Evolutionary conservation across 768 basidiomycete species (phyloP).

Genomic region (Boletus subparvulus): DNA sequence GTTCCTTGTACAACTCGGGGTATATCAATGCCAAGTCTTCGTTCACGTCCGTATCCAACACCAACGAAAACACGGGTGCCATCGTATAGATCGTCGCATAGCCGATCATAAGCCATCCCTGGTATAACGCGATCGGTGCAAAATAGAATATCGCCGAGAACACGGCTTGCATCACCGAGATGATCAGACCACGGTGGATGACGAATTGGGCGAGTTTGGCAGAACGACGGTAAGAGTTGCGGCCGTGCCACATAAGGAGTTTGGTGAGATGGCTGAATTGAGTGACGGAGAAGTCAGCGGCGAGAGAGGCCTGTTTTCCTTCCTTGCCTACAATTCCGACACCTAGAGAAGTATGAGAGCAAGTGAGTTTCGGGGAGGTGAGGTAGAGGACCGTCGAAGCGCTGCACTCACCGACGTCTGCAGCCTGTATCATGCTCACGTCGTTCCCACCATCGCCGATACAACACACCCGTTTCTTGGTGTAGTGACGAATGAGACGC

Average conservation of each 20-base stretch:
- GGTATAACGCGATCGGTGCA: conserved; percentile 95
- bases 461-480: conserved; percentile 95
- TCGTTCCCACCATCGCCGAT: conserved; percentile 99
- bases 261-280: conserved; percentile 97
- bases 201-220: conserved; percentile 98
- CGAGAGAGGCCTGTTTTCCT: conserved; percentile 98
- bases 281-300: conserved; percentile 96
- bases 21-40: conserved; percentile 94
- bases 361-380: not conserved
- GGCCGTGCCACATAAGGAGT: conserved; percentile 96
- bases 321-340: conserved; percentile 99
- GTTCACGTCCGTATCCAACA: conserved; percentile 92
- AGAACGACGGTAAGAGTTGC: conserved; percentile 96
- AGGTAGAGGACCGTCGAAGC: not conserved
- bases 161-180: conserved; percentile 96
- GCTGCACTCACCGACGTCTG: conserved; percentile 82
- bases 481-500: conserved; percentile 83
- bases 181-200: conserved; percentile 95
- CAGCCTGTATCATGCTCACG: conserved; percentile 99
- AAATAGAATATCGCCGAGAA: conserved; percentile 93
- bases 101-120: conserved; percentile 97
- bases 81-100: conserved; percentile 97
- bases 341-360: conserved; percentile 43
- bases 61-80: conserved; percentile 97
- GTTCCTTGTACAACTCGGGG: conserved; percentile 96